Evolutionary conservation across 2,329 filamentous ascomycete genomes (phyloP).

Genomic region (Claviceps fusiformis): DNA sequence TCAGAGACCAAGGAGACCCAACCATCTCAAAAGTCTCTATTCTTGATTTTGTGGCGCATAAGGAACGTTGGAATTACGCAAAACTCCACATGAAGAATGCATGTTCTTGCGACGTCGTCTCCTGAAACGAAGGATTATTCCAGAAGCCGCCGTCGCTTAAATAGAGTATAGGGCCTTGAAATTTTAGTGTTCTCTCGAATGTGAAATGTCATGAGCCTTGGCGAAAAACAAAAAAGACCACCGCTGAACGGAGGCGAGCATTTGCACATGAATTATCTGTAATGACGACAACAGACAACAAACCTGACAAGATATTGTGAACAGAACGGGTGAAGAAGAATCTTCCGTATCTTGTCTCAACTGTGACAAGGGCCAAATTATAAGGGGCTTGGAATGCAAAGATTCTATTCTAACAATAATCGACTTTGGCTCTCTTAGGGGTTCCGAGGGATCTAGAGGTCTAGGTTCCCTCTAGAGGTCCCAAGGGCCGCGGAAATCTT

Average conservation of each 20-base stretch:
- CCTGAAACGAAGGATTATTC: background rate
- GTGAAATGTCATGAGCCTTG: background rate
- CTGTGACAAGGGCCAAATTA: no score
- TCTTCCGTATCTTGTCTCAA: background rate
- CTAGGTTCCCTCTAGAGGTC: no score
- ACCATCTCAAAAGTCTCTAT: background rate
- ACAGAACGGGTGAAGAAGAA: background rate
- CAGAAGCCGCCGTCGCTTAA: background rate
- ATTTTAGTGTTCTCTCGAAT: background rate
- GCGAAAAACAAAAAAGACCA: background rate
- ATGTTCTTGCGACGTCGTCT: background rate
- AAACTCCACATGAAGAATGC: background rate
- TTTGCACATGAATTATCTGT: slow-evolving; percentile 19
- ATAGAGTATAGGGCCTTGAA: background rate
- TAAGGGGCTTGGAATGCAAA: no score
- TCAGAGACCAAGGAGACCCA: background rate
- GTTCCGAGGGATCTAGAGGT: no score
- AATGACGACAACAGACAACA: background rate
- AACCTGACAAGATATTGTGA: background rate
- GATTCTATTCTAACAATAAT: no score
- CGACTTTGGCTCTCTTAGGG: no score
- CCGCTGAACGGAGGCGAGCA: slow-evolving; percentile 14
- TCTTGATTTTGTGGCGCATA: background rate
- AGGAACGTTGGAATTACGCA: slow-evolving; percentile 3
- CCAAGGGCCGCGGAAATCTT: no score